Conservation (phyloP, 805 yeast genomes). For the Pichia insulana region DNA sequence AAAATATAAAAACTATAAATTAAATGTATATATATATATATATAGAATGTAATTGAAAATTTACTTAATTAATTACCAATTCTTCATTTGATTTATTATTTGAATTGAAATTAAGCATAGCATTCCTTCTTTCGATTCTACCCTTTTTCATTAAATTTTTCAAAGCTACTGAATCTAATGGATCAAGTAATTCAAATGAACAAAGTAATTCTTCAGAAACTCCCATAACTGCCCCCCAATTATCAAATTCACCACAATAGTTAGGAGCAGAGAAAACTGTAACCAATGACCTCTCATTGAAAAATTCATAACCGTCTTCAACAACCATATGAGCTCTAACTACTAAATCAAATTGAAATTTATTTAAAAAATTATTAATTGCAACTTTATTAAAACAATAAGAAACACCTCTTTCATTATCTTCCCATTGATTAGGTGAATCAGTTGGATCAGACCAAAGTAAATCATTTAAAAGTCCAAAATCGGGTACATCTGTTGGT, state of each 20-base stretch:
- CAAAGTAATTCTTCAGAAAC: constrained; percentile 89
- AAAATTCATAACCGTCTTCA: constrained; percentile 72
- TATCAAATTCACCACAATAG: constrained; percentile 78
- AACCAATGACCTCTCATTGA: constrained; percentile 61
- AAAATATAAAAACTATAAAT: constrained; percentile 16
- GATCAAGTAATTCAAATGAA: constrained; percentile 88
- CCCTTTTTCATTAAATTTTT: constrained; percentile 93
- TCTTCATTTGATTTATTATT: neutral
- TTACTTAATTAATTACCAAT: too few species aligned
- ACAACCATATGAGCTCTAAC: constrained; percentile 87
- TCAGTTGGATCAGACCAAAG: constrained; percentile 85
- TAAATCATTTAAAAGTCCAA: constrained; percentile 67
- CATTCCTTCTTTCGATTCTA: constrained; percentile 73
- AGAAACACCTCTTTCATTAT: constrained; percentile 77
- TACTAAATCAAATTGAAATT: constrained; percentile 72
- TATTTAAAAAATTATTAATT: constrained; percentile 63
- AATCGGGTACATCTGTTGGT: constrained; percentile 83
- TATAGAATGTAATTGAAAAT: too few species aligned
- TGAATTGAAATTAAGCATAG: constrained; percentile 25
- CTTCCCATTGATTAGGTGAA: constrained; percentile 78
- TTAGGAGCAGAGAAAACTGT: constrained; percentile 72
- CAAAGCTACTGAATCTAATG: constrained; percentile 84
- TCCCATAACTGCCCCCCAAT: constrained; percentile 98
- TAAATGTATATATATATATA: neutral
- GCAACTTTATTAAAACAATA: constrained; percentile 75